Evolutionary conservation across 495 filamentous ascomycete species (phyloP).

Genomic region (Tuber melanosporum): DNA sequence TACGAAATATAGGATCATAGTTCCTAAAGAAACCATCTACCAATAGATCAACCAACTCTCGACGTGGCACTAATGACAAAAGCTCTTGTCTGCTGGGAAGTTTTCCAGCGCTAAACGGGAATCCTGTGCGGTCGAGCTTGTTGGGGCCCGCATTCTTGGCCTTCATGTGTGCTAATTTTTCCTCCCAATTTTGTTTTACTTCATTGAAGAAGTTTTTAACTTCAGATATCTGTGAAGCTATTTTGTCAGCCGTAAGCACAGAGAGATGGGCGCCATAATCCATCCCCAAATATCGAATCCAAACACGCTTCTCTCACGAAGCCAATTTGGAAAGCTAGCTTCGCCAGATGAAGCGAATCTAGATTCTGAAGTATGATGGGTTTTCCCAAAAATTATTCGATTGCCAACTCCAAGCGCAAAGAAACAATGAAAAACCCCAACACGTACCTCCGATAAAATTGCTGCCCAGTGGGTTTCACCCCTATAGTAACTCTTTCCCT

Average conservation of each 20-base stretch:
- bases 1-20: constrained; percentile 65
- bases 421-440: constrained; percentile 34
- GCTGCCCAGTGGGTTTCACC: constrained; percentile 88
- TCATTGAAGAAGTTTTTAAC: constrained; percentile 80
- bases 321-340: constrained; percentile 26
- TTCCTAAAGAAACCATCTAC: constrained; percentile 66
- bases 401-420: constrained; percentile 15
- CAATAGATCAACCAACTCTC: constrained; percentile 67
- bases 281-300: constrained; percentile 26
- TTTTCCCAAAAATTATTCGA: constrained; percentile 5
- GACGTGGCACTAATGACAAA: constrained; percentile 67
- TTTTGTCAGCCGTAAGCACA: constrained; percentile 21
- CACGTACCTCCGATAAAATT: constrained; percentile 68
- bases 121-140: constrained; percentile 36
- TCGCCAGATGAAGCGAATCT: constrained; percentile 29
- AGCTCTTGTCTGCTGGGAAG: constrained; percentile 67
- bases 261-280: neutral
- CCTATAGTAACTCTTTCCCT: constrained; percentile 75
- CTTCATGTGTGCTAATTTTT: constrained; percentile 46
- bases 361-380: constrained; percentile 24
- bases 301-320: constrained; percentile 32
- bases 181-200: constrained; percentile 63
- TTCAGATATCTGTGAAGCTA: constrained; percentile 65
- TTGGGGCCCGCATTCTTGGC: constrained; percentile 39
- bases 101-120: constrained; percentile 62